Evolutionary conservation across 768 basidiomycete species (phyloP), one percentile per base, ranked within the genome.

Genomic region (Calocybe gangraenosa): DNA sequence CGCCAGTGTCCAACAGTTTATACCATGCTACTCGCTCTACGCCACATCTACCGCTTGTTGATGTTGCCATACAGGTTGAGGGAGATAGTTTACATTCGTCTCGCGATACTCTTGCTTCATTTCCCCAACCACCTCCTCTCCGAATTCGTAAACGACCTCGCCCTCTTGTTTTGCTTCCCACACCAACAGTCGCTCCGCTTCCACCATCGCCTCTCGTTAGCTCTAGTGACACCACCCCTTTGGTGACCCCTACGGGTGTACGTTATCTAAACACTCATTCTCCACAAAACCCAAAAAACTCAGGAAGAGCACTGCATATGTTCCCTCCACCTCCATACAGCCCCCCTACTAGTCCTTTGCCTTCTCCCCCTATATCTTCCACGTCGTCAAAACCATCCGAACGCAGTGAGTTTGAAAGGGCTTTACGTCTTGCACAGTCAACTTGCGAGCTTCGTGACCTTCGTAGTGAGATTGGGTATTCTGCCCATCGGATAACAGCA

Each of bases 191-290:
- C 37, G 57, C 58, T 18, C 53, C 61, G 19, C 56, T 66, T 18
- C 61, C 68, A 8, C 62, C 67, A 38, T 64, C 67, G 14, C 64
- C 66, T 0, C 46, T 54, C 11, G 38, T 47, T 15, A 65, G 64
- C 44, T 69, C 70, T 19, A 50, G 52, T 31, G 68, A 73, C 48
- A 70, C 71, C 34, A 75, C 72, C 15, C 71, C 73, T 2, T 51
- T 70, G 10, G 58, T 65, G 40, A 74, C 71, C 25, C 73, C 75
- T 14, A 70, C 67, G 2, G 66, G 68, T 6, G 60, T 67, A 32
- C 58, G 56, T 19, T 49, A 52, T 37, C 48, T 49, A 30, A 38
- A 43, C 23, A 43, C 48, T 20, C 34, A 39, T 51, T 22, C 34
- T 53, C 31, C 37, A 49, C 20, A 52, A 42, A 49, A 55, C 55